These are phyloP conservation scores for Leccinum variicolor DNA, from an alignment of 768 basidiomycete genomes.

Conservation along the genomic window DNA sequence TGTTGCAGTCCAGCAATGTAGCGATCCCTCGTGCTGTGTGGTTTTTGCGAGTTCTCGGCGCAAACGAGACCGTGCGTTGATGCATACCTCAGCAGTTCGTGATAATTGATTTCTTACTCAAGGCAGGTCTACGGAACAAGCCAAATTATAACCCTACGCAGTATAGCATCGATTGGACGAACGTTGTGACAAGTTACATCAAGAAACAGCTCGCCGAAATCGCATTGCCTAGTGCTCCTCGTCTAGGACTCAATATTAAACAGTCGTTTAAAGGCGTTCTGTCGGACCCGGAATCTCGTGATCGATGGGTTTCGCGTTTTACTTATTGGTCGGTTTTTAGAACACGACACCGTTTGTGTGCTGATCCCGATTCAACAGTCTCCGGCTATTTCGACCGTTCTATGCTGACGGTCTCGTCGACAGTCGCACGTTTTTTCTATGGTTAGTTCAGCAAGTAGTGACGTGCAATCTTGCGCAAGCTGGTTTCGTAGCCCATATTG, in stretches of 20 bases:
- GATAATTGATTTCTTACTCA: background rate
- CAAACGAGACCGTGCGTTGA: constrained; percentile 69
- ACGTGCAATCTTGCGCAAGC: constrained; percentile 79
- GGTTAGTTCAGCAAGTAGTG: constrained; percentile 78
- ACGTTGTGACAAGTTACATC: constrained; percentile 73
- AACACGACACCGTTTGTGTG: background rate
- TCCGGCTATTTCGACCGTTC: constrained; percentile 69
- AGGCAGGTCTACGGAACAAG: constrained; percentile 76
- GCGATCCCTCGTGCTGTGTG: constrained; percentile 81
- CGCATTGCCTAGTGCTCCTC: constrained; percentile 72
- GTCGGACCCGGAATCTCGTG: constrained; percentile 64
- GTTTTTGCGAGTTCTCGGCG: constrained; percentile 84
- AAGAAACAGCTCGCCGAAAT: constrained; percentile 83
- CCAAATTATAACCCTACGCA: constrained; percentile 78
- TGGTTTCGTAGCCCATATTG: constrained; percentile 70
- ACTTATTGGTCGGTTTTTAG: constrained; percentile 58
- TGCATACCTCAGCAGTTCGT: background rate
- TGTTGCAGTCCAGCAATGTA: constrained; percentile 72
- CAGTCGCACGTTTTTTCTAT: constrained; percentile 68
- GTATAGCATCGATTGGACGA: constrained; percentile 85
- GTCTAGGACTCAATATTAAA: constrained; percentile 76
- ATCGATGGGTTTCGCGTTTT: constrained; percentile 77
- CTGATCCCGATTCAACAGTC: constrained; percentile 37
- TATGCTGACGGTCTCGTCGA: constrained; percentile 82
- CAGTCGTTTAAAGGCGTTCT: constrained; percentile 81